Base-by-base conservation (phyloP, 2,329 filamentous ascomycete species). In the Cordyceps militaris region DNA sequence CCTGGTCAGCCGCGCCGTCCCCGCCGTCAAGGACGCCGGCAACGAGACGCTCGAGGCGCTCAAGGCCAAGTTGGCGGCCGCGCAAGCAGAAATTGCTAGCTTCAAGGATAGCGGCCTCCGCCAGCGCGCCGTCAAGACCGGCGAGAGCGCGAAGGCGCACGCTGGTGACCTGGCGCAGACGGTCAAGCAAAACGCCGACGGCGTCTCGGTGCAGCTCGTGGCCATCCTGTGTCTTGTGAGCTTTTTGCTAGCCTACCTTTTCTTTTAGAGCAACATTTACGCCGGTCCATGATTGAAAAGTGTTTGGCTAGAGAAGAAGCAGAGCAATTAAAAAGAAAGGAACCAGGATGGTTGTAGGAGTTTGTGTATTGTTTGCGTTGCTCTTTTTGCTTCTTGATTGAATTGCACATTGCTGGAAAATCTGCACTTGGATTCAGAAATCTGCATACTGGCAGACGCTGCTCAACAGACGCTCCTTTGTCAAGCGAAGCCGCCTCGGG, bases 221-320 rank as follows among this genome's bases (percentile, higher is more conserved):
- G 93, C 94, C 23, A 78, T 84, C 23, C 77, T 99, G 44, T 97
- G 92, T 70, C 78, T 99, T 66, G 66, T 96, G 62, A 92, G 90
- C 78, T 99, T 99, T 77, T 74, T 99, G 69, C 82, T 97, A 65
- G 94, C 91, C 57, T 99, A 97, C 75, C 84, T 97, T 73, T 91
- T 99, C 79, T 99, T 99, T 74, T 99, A 85, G 79, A 52, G 28
- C 47, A 50, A 32, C 11, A 14, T 3, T 6, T n/a, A 44, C 5
- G 21, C n/a, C 14, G 14, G 14, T 46, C 30, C 30, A 30, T 56
- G 21, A 26, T 47, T 44, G 26, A 36, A 32, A 43, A 14, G 38
- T 40, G 24, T 19, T 46, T 55, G 28, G 32, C 30, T 36, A 36
- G 16, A 36, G 42, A 54, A 44, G 24, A 44, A 19, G 36, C 13